These are phyloP conservation scores for Alternaria postmessia DNA, from an alignment of 2,329 filamentous ascomycete species.

Conservation along the genomic window DNA sequence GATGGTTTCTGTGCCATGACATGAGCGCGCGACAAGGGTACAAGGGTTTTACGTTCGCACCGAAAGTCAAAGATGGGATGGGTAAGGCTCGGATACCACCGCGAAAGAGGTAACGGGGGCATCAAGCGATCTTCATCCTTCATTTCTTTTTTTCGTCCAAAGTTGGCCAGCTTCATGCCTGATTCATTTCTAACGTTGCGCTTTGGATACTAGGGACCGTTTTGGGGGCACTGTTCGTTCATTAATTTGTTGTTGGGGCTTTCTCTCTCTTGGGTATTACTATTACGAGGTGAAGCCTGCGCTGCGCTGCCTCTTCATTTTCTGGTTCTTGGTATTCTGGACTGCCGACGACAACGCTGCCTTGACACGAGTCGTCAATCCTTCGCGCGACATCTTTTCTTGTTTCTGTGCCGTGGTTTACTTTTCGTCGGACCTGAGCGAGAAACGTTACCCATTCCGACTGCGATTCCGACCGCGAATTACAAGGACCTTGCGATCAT, in stretches of 20 bases:
- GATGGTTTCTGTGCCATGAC: conserved; percentile 2
- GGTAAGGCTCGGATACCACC: conserved; percentile 1
- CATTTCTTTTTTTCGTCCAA: conserved; percentile 4
- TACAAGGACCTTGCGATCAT: background rate
- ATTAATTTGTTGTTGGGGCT: conserved; percentile 3
- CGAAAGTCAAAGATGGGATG: conserved; percentile 2
- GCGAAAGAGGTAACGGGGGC: conserved; percentile 3
- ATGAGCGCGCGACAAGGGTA: background rate
- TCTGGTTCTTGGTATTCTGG: background rate
- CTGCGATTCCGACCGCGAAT: background rate
- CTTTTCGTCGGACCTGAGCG: conserved; percentile 3
- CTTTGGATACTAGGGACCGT: conserved; percentile 5
- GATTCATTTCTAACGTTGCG: conserved; percentile 4
- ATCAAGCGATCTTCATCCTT: background rate
- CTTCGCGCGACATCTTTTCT: conserved; percentile 1
- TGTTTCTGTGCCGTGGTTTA: conserved; percentile 6
- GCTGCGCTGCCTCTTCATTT: conserved; percentile 1
- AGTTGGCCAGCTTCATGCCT: conserved; percentile 3
- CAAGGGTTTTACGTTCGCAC: conserved; percentile 1
- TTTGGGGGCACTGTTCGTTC: conserved; percentile 5
- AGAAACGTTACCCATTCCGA: conserved; percentile 1
- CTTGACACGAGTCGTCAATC: background rate
- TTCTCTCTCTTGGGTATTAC: background rate
- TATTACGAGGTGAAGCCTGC: background rate
- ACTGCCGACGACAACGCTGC: background rate